Percentiles rank a stretch among this genome's conserved stretches.
phyloP scores from a whole-genome alignment of 108 stramenopile genomes.

The Stephanodiscus minutulus region DNA sequence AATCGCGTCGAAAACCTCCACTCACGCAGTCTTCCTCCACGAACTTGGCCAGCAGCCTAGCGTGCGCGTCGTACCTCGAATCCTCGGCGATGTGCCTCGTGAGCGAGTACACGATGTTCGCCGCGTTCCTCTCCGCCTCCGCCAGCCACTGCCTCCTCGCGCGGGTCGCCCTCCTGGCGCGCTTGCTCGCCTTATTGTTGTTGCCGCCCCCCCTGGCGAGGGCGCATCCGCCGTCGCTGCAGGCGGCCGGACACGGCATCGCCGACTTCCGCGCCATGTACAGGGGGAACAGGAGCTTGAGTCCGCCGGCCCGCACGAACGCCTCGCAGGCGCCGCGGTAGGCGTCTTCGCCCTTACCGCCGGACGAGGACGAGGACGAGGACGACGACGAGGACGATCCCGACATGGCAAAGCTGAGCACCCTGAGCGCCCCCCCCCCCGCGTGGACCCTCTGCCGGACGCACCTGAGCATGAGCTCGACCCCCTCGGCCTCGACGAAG shows the following conservation, averaged over 20 bases:
- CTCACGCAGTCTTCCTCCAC: slow-evolving; percentile 64
- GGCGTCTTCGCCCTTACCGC: slow-evolving; percentile 4
- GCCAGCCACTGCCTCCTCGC: slow-evolving; percentile 62
- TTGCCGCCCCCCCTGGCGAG: slow-evolving; percentile 27
- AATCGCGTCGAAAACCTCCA: not conserved
- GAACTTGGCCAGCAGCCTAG: slow-evolving; percentile 72
- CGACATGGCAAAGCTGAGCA: slow-evolving; percentile 67
- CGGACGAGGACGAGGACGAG: slow-evolving; percentile 7
- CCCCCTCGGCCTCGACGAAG: slow-evolving; percentile 73
- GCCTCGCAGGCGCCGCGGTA: slow-evolving; percentile 63
- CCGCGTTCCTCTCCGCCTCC: slow-evolving; percentile 53
- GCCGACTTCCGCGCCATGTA: slow-evolving; percentile 59
- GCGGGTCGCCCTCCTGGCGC: slow-evolving; percentile 56
- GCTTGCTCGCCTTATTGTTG: slow-evolving; percentile 31
- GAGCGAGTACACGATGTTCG: slow-evolving; percentile 68
- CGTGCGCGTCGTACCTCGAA: slow-evolving; percentile 68
- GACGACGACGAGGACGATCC: slow-evolving; percentile 20
- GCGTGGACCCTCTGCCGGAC: slow-evolving; percentile 74
- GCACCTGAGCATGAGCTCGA: slow-evolving; percentile 77
- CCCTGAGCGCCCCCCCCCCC: slow-evolving; percentile 62
- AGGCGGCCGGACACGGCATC: slow-evolving; percentile 61
- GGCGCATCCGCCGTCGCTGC: slow-evolving; percentile 49
- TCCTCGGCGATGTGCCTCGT: slow-evolving; percentile 62
- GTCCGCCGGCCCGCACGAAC: slow-evolving; percentile 64
- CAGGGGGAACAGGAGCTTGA: slow-evolving; percentile 74